A percentile compares a stretch with the other conserved stretches of the same genome.
These are phyloP conservation scores for Colletotrichum eremochloae DNA, from an alignment of 2,329 filamentous ascomycete genomes.

Conservation along the genomic window DNA sequence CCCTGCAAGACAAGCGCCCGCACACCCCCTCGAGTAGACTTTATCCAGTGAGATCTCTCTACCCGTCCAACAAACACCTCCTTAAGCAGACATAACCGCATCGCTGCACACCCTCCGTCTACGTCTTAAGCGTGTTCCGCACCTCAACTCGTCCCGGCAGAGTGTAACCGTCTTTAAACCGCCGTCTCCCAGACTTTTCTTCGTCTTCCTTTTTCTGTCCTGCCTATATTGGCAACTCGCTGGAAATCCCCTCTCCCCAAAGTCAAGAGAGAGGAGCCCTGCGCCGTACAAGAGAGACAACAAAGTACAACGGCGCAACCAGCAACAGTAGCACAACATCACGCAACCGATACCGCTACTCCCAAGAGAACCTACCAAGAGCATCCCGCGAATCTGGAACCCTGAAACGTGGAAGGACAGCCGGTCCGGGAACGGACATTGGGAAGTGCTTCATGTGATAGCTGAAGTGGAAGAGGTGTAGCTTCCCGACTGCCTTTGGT, in stretches of 20 bases:
- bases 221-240: slow-evolving; percentile 30
- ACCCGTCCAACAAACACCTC: slow-evolving; percentile 32
- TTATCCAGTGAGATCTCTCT: slow-evolving; percentile 41
- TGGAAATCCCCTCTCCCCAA: neutral
- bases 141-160: slow-evolving; percentile 30
- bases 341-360: slow-evolving; percentile 26
- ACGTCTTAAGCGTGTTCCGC: slow-evolving; percentile 47
- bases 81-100: slow-evolving; percentile 37
- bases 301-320: slow-evolving; percentile 30
- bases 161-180: slow-evolving; percentile 41
- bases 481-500: slow-evolving; percentile 46
- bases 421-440: slow-evolving; percentile 51
- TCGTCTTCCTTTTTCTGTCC: slow-evolving; percentile 24
- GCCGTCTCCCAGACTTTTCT: slow-evolving; percentile 33
- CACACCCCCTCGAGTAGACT: slow-evolving; percentile 42
- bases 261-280: neutral
- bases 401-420: slow-evolving; percentile 43
- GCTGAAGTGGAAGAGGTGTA: slow-evolving; percentile 52
- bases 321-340: slow-evolving; percentile 32
- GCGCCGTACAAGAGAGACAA: slow-evolving; percentile 31
- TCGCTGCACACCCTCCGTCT: slow-evolving; percentile 46
- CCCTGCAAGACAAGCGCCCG: slow-evolving; percentile 55
- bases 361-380: slow-evolving; percentile 18
- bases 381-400: slow-evolving; percentile 38
- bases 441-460: slow-evolving; percentile 54